Evolutionary conservation across 768 basidiomycete genomes (phyloP).

Genomic region (Leccinum incarnatum): DNA sequence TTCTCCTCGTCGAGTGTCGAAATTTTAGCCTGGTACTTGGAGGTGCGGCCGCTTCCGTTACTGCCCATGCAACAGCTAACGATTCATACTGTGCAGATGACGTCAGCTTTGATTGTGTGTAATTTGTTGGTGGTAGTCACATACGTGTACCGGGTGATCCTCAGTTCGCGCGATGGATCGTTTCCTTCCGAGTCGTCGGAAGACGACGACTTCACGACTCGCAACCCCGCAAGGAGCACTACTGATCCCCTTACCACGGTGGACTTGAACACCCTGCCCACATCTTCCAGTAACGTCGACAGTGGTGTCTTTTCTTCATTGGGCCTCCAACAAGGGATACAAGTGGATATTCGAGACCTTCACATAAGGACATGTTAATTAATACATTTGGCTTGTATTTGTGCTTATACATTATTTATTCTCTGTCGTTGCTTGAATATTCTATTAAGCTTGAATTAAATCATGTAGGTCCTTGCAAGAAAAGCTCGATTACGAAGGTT

Average conservation of each 20-base stretch:
- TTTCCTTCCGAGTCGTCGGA: background rate
- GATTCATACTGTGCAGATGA: background rate
- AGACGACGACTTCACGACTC: slow-evolving; percentile 15
- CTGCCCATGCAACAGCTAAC: background rate
- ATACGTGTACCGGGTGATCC: slow-evolving; percentile 6
- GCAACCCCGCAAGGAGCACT: background rate
- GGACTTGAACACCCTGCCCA: background rate
- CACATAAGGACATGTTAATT: background rate
- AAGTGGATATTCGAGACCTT: background rate
- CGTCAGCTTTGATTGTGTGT: slow-evolving; percentile 8
- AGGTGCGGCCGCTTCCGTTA: background rate
- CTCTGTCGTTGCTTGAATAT: background rate
- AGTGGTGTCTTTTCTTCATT: background rate
- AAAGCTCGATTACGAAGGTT: background rate
- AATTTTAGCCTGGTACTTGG: background rate
- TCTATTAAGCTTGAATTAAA: background rate
- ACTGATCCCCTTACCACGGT: slow-evolving; percentile 5
- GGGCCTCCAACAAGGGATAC: background rate
- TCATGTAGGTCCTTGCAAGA: background rate
- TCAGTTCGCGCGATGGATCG: background rate
- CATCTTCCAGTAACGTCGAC: background rate
- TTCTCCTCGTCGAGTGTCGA: background rate
- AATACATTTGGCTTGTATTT: background rate
- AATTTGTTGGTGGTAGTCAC: slow-evolving; percentile 18
- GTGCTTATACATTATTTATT: background rate